Evolutionary conservation across 176 grass and related monocot species (phyloP).

Genomic region (Metroxylon sagu): DNA sequence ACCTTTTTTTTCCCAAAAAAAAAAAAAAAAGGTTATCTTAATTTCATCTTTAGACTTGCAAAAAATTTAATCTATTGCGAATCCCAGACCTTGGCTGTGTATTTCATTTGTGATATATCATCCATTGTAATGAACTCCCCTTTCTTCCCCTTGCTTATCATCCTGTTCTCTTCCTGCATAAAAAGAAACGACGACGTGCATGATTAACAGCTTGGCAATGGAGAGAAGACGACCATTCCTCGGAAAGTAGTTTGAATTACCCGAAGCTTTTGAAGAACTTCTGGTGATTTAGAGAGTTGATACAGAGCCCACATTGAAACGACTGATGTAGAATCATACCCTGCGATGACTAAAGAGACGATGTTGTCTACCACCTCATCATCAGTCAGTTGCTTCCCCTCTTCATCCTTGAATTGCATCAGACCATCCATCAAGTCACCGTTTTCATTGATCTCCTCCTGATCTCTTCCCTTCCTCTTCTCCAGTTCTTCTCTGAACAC

Average conservation of each 20-base stretch:
- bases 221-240: too few relatives aligned
- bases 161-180: slow-evolving; percentile 11
- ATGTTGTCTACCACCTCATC: slow-evolving; percentile 32
- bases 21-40: too few relatives aligned
- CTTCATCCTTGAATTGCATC: slow-evolving; percentile 23
- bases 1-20: not conserved
- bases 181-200: too few relatives aligned
- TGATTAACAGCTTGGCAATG: too few relatives aligned
- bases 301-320: slow-evolving; percentile 33
- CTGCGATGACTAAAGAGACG: slow-evolving; percentile 11
- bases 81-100: slow-evolving; percentile 20
- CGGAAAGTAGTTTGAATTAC: not conserved
- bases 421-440: slow-evolving; percentile 23
- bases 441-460: not conserved
- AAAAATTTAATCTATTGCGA: too few relatives aligned
- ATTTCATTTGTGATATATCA: slow-evolving; percentile 19
- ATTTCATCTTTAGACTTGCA: too few relatives aligned
- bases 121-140: slow-evolving; percentile 23
- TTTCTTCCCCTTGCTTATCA: slow-evolving; percentile 9
- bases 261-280: slow-evolving; percentile 22
- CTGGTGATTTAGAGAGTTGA: slow-evolving; percentile 22
- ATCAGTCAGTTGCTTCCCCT: slow-evolving; percentile 20
- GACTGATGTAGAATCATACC: slow-evolving; percentile 26
- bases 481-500: slow-evolving; percentile 28
- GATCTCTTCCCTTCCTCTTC: slow-evolving; percentile 1